Base-by-base conservation (phyloP, 2,329 filamentous ascomycete genomes). In the Fusarium torreyae region DNA sequence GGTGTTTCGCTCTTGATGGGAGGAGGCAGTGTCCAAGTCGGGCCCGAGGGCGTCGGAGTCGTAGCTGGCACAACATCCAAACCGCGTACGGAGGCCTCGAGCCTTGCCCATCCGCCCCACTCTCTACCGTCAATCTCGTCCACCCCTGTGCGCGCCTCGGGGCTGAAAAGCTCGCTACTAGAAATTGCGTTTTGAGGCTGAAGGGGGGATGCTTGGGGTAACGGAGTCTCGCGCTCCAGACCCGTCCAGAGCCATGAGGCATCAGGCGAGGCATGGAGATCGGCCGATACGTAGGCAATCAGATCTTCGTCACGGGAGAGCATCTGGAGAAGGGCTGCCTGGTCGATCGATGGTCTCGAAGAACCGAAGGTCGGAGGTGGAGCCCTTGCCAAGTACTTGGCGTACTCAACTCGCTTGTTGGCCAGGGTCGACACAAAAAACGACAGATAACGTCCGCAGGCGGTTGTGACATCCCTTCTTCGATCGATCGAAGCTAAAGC, bases 231-330 rank as follows among this genome's bases (percentile, higher is more conserved):
- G 42, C 79, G 78, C 72, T 91, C 90, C 36, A 85, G 85, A 31
- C 87, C 85, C 74, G 87, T 81, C 95, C 94, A 98, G 6, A 94
- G 87, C 95, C 95, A 98, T 14, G 91, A 90, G 36, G 88, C 88
- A 53, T 94, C 91, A 0, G 86, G 85, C n/a, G 87, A 89, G 2
- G 91, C 92, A 79, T 98, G 95, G 74, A 97, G 84, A 79, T 98
- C 96, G 0, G 91, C 92, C 31, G 92, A 95, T 1, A 92, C 89
- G 74, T 97, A 97, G 0, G 91, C 93, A 28, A 98, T 82, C 71
- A 98, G 87, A 77, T 98, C 95, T 76, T 98, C 94, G 74, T 99
- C 94, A 5, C 85, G 84, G 45, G 77, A 74, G 4, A 81, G 69
- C 20, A 78, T 77, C 26, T 77, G 58, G 8, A 79, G 63, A n/a